phyloP scores from a whole-genome alignment of 192 early-diverging fungal genomes.

The Tieghemiomyces parasiticus region DNA sequence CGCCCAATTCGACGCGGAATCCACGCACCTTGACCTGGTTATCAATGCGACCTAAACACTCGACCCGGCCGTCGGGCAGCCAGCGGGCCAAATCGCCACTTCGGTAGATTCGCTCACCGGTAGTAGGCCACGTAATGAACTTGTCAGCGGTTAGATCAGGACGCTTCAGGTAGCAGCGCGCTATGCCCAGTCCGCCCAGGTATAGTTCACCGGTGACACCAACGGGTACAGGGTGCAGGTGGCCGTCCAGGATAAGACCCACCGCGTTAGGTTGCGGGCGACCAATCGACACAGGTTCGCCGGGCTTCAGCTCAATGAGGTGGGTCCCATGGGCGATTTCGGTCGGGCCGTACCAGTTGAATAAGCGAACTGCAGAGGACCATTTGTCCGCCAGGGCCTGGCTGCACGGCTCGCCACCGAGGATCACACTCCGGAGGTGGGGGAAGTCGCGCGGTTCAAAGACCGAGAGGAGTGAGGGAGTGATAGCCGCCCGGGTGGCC shows the following conservation, averaged over 20 bases:
- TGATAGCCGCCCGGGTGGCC: neutral
- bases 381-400: neutral
- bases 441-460: neutral
- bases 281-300: conserved; percentile 13
- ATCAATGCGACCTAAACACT: conserved; percentile 19
- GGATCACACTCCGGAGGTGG: neutral
- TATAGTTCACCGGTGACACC: conserved; percentile 21
- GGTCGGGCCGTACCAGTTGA: conserved; percentile 1
- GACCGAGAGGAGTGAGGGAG: neutral
- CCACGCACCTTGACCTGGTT: conserved; percentile 23
- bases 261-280: conserved; percentile 11
- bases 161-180: conserved; percentile 19
- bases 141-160: conserved; percentile 17
- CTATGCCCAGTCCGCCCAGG: conserved; percentile 17
- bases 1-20: conserved; percentile 18
- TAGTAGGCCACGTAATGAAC: conserved; percentile 21
- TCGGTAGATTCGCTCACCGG: conserved; percentile 14
- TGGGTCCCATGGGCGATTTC: neutral
- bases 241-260: conserved; percentile 16
- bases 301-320: neutral
- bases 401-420: neutral
- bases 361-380: neutral
- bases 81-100: conserved; percentile 17
- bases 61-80: conserved; percentile 17
- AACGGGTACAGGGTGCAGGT: conserved; percentile 12